Conservation (phyloP, 208 protist species). For the Acanthamoeba triangularis region DNA sequence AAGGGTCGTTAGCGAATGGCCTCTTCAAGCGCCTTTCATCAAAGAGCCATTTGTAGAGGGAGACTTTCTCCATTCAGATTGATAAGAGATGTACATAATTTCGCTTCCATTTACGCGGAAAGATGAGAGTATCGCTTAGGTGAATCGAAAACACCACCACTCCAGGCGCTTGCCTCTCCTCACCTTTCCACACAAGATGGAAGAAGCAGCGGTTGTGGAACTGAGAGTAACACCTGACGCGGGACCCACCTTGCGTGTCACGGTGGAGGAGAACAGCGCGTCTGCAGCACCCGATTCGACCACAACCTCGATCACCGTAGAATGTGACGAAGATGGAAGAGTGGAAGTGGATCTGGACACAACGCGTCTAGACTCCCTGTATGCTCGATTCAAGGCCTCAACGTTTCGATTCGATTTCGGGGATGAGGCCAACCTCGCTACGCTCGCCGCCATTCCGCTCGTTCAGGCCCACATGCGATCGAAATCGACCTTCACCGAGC, state of each 20-base stretch:
- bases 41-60: background rate
- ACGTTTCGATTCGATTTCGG: conserved; percentile 6
- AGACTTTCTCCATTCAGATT: background rate
- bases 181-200: background rate
- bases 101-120: background rate
- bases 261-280: background rate
- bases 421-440: conserved; percentile 49
- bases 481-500: background rate
- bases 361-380: background rate
- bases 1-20: background rate
- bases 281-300: background rate
- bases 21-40: conserved; percentile 2
- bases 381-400: conserved; percentile 32
- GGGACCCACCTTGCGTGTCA: too few species aligned
- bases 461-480: conserved; percentile 22
- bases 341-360: background rate
- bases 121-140: background rate
- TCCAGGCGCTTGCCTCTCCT: background rate
- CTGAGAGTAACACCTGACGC: too few species aligned
- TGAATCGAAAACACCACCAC: background rate
- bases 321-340: background rate
- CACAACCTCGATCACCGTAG: background rate
- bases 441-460: conserved; percentile 34
- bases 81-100: conserved; percentile 24
- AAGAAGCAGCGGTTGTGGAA: background rate